Evolutionary conservation across 2,329 filamentous ascomycete species (phyloP).

Genomic region (Aulographum hederae): DNA sequence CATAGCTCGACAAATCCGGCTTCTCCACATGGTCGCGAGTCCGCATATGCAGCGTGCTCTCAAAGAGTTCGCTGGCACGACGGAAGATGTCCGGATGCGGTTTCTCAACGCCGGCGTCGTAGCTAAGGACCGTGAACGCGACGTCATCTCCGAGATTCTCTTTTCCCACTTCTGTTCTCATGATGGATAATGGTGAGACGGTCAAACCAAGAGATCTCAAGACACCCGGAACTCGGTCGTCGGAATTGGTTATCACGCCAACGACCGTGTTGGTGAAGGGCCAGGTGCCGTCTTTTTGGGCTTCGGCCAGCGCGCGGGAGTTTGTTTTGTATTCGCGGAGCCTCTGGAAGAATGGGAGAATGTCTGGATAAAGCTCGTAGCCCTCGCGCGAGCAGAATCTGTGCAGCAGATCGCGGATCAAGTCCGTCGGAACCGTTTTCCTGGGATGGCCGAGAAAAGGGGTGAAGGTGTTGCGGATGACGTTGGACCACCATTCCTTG

Average conservation of each 20-base stretch:
- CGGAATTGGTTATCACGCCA: slow-evolving; percentile 45
- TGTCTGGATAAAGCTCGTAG: slow-evolving; percentile 30
- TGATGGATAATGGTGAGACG: slow-evolving; percentile 18
- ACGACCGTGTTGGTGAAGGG: slow-evolving; percentile 25
- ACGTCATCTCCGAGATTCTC: slow-evolving; percentile 18
- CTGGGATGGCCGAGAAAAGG: slow-evolving; percentile 15
- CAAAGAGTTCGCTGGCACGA: no score
- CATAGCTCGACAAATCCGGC: slow-evolving; percentile 1
- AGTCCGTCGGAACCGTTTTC: slow-evolving; percentile 21
- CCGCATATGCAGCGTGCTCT: no score
- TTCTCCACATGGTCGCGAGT: slow-evolving; percentile 1
- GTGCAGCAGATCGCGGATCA: slow-evolving; percentile 30
- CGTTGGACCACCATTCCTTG: slow-evolving; percentile 41
- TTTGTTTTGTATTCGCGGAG: slow-evolving; percentile 14
- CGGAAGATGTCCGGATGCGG: slow-evolving; percentile 37
- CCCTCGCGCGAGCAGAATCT: slow-evolving; percentile 36
- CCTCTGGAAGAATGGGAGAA: slow-evolving; percentile 25
- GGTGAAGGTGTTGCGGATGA: slow-evolving; percentile 35
- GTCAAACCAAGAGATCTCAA: slow-evolving; percentile 34
- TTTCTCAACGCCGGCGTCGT: slow-evolving; percentile 43
- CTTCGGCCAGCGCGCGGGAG: neutral
- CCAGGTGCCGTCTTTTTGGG: slow-evolving; percentile 9
- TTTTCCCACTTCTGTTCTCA: slow-evolving; percentile 2
- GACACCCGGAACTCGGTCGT: slow-evolving; percentile 37
- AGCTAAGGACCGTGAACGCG: slow-evolving; percentile 42